These are phyloP conservation scores for Passalora sequoiae DNA, from an alignment of 2,329 filamentous ascomycete species.

Conservation along the genomic window DNA sequence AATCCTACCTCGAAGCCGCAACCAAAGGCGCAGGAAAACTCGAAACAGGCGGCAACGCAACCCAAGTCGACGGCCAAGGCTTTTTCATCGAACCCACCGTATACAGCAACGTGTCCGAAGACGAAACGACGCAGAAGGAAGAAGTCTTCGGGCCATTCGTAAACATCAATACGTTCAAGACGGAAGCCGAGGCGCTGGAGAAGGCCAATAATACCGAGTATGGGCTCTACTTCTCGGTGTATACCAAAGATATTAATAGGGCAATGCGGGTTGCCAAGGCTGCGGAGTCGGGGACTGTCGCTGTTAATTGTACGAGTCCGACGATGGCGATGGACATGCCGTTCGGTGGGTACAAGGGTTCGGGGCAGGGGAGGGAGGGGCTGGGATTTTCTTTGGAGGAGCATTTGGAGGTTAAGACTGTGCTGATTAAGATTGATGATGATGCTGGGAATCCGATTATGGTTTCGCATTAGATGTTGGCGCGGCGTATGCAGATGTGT, in stretches of 20 bases:
- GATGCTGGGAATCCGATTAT: conserved; percentile 4
- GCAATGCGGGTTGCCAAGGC: conserved; percentile 39
- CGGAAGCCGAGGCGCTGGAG: conserved; percentile 34
- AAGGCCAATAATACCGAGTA: conserved; percentile 37
- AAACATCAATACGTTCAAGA: conserved; percentile 35
- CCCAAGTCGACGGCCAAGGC: conserved; percentile 31
- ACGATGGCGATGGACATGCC: conserved; percentile 34
- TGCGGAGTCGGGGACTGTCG: conserved; percentile 39
- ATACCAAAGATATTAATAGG: conserved; percentile 35
- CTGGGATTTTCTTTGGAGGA: conserved; percentile 19
- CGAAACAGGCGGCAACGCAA: conserved; percentile 21
- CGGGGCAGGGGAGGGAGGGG: conserved; percentile 25
- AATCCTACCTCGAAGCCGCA: conserved; percentile 22
- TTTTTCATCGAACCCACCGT: conserved; percentile 46
- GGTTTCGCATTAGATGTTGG: neutral
- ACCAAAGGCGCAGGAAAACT: conserved; percentile 23
- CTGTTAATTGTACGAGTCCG: conserved; percentile 39
- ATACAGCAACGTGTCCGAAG: conserved; percentile 42
- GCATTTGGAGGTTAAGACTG: conserved; percentile 23
- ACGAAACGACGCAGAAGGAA: conserved; percentile 35
- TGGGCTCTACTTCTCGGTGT: conserved; percentile 36
- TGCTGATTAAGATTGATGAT: conserved; percentile 22
- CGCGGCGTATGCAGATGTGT: too few species aligned
- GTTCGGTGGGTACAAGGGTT: conserved; percentile 40
- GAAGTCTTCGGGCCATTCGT: conserved; percentile 40